Percentiles rank a stretch among this genome's conserved stretches.
Conservation (phyloP, 2,329 filamentous ascomycete species). For the Neocucurbitaria cava region DNA sequence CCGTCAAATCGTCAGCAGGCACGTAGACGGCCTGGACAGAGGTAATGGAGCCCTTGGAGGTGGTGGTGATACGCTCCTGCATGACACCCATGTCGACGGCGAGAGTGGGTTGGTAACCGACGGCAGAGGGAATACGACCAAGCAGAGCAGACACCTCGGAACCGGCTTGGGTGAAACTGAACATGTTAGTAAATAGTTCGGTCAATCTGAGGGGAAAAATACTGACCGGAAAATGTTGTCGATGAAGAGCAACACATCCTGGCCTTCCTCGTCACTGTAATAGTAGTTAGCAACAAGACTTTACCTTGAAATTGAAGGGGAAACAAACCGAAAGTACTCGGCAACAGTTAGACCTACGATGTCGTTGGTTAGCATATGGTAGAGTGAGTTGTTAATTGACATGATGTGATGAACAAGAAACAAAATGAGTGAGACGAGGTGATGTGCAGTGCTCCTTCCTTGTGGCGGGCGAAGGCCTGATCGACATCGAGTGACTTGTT, state of each 20-base stretch:
- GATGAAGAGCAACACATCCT: slow-evolving; percentile 99
- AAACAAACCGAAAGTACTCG: slow-evolving; percentile 91
- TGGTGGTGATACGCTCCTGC: slow-evolving; percentile 99
- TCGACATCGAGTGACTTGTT: no score
- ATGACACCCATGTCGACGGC: slow-evolving; percentile 56
- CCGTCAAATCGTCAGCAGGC: slow-evolving; percentile 99
- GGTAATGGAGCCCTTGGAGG: slow-evolving; percentile 99
- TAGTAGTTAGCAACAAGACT: no score
- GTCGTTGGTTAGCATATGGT: no score
- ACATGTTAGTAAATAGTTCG: no score
- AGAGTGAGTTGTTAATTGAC: no score
- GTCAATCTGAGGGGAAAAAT: no score
- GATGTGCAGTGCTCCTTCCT: no score
- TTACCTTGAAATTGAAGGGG: no score
- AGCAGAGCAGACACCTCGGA: slow-evolving; percentile 99
- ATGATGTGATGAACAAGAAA: no score
- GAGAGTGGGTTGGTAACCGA: slow-evolving; percentile 79
- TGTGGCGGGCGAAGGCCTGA: no score
- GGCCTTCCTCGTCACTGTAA: slow-evolving; percentile 77
- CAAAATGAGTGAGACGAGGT: no score
- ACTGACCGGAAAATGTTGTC: slow-evolving; percentile 99
- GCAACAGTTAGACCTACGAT: slow-evolving; percentile 63
- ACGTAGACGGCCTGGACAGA: slow-evolving; percentile 99
- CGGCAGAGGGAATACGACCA: slow-evolving; percentile 99
- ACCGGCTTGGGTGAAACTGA: slow-evolving; percentile 99